Conservation (phyloP, 768 basidiomycete genomes). For the Tricholoma furcatifolium region DNA sequence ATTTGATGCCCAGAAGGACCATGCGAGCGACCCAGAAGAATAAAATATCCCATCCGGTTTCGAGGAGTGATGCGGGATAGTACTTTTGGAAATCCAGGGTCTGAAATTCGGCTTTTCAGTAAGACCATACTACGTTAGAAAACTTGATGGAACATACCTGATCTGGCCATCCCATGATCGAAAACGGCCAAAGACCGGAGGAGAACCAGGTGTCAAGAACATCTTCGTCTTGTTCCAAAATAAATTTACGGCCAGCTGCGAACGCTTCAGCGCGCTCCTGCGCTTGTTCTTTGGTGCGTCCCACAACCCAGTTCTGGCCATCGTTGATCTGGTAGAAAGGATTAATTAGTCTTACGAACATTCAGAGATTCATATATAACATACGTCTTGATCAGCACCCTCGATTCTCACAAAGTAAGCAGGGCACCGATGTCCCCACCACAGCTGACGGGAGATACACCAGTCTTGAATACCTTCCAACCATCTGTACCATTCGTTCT, state of each 20-base stretch:
- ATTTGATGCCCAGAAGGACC: conserved; percentile 87
- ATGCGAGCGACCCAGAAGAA: conserved; percentile 99
- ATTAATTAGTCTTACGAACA: background rate
- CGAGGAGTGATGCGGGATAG: conserved; percentile 88
- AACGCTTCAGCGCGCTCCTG: conserved; percentile 68
- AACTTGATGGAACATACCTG: conserved; percentile 44
- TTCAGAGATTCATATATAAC: conserved; percentile 17
- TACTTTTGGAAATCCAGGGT: conserved; percentile 76
- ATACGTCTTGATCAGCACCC: conserved; percentile 66
- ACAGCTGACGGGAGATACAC: conserved; percentile 98
- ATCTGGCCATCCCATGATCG: conserved; percentile 97
- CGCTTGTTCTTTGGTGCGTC: conserved; percentile 75
- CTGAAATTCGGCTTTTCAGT: conserved; percentile 31
- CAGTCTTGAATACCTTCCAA: conserved; percentile 94
- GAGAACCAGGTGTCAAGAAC: conserved; percentile 99
- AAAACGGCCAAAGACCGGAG: conserved; percentile 96
- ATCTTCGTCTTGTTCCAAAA: conserved; percentile 90
- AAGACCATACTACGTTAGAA: background rate
- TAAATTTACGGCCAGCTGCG: conserved; percentile 66
- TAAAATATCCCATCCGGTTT: conserved; percentile 99
- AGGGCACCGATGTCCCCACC: conserved; percentile 98
- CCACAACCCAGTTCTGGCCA: conserved; percentile 89
- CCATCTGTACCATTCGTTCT: conserved; percentile 96
- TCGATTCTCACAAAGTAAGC: conserved; percentile 91
- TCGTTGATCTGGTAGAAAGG: conserved; percentile 49